Base-by-base conservation (phyloP, 2,329 filamentous ascomycete genomes). In the Fusarium graminum region DNA sequence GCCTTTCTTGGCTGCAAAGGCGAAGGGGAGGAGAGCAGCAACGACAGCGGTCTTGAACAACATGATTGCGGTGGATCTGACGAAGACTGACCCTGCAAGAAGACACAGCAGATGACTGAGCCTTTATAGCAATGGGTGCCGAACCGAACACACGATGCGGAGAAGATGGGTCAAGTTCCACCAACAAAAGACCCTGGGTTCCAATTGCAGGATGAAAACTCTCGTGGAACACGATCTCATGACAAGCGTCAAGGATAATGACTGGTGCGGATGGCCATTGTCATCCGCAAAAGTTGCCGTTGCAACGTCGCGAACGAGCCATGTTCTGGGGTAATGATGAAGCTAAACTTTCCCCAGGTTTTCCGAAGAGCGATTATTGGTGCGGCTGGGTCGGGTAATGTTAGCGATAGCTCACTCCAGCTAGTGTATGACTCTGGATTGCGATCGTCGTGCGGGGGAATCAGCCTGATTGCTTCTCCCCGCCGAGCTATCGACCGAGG, bases 371-470 rank as follows among this genome's bases (percentile, higher is more conserved):
- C 32, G 26, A 26, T 43, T 5, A 67, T 67, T 67, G 65, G 65
- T 46, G 65, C 65, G 65, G 46, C 46, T 67, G 60, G 19, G 30
- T 52, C 28, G 65, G 34, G 50, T 68, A 55, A 59, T 65, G 49
- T 42, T 60, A 52, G 47, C 40, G 42, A 61, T n/a, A 26, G 46
- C 40, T 41, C 4, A 22, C 4, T 22, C 4, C 4, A 22, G 22
- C 22, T 56, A 41, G 59, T 67, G 52, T 46, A 51, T 44, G 32
- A 43, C 60, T 61, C 28, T 59, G 40, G 59, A 58, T 62, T 67
- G 51, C 22, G 65, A 67, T 67, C 65, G 49, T 62, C 65, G 60
- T 62, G 65, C 65, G 65, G 65, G 65, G 65, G 65, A 58, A 68
- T 54, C 52, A 52, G 45, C 17, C 42, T 65, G 40, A 53, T 61